Percentiles rank a stretch among this genome's conserved stretches.
These are phyloP conservation scores for Penicillium sp. DNA, from an alignment of 2,329 filamentous ascomycete genomes.

Conservation along the genomic window DNA sequence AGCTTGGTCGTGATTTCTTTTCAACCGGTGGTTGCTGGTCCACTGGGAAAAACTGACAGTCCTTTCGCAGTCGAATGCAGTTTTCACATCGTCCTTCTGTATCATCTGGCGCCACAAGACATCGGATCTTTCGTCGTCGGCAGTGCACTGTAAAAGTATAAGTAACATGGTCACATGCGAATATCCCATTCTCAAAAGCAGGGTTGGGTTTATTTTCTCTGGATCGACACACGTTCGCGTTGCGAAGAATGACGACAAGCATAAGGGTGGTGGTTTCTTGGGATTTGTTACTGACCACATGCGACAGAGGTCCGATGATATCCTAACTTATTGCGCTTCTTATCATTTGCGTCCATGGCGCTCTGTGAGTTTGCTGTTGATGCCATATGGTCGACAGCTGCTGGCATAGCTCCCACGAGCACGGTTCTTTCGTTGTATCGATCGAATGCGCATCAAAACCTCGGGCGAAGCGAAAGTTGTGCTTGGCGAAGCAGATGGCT, in stretches of 20 bases:
- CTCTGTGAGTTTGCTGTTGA: conserved; percentile 27
- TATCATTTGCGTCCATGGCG: conserved; percentile 44
- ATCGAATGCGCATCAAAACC: conserved; percentile 24
- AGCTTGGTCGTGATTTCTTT: conserved; percentile 39
- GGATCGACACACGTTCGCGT: neutral
- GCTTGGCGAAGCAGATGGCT: neutral
- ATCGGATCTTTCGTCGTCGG: conserved; percentile 85
- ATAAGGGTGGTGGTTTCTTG: neutral
- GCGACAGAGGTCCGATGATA: conserved; percentile 93
- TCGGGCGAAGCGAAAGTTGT: neutral
- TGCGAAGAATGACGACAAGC: neutral
- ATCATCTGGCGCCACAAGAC: conserved; percentile 66
- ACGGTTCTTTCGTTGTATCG: conserved; percentile 14
- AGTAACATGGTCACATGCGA: conserved; percentile 10
- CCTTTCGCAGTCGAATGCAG: conserved; percentile 87
- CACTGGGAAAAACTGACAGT: conserved; percentile 85
- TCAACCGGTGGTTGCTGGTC: conserved; percentile 59
- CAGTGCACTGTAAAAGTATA: conserved; percentile 63
- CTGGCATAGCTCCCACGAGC: conserved; percentile 33
- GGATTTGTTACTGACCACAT: conserved; percentile 64
- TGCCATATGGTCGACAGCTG: conserved; percentile 28
- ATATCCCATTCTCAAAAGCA: neutral
- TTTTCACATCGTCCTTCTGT: conserved; percentile 71
- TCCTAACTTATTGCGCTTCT: conserved; percentile 80
- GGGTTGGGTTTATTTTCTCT: neutral